Evolutionary conservation across 306 rosid genomes (phyloP).

Genomic region (Pyrus communis): DNA sequence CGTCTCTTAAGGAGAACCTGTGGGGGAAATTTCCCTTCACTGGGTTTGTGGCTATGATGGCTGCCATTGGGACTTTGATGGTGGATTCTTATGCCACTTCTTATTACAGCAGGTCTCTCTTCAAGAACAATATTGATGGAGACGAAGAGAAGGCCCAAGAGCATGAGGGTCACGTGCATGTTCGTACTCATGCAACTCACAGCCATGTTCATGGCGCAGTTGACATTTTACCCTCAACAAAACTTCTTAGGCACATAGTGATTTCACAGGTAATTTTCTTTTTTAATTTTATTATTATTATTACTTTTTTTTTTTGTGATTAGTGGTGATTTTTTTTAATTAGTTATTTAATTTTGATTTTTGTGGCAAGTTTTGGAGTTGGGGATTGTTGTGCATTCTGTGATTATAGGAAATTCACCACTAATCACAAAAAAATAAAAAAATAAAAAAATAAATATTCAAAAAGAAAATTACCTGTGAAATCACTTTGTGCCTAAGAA

Average conservation of each 20-base stretch:
- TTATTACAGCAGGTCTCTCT: constrained; percentile 29
- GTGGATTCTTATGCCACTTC: constrained; percentile 61
- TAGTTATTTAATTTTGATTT: background rate
- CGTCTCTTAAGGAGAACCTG: constrained; percentile 38
- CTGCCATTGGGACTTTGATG: constrained; percentile 70
- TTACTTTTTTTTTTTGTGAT: no score
- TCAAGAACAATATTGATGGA: background rate
- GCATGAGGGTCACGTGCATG: constrained; percentile 37
- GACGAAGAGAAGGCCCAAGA: constrained; percentile 30
- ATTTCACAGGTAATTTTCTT: constrained; percentile 50
- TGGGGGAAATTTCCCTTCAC: constrained; percentile 75
- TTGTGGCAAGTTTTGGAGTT: constrained; percentile 57
- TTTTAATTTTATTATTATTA: no score
- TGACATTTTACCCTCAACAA: background rate
- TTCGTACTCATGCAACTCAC: constrained; percentile 61
- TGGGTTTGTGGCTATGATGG: constrained; percentile 75
- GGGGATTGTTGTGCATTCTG: constrained; percentile 63
- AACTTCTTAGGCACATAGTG: constrained; percentile 64
- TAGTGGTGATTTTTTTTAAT: background rate
- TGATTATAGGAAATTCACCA: no score
- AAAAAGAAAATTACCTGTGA: constrained; percentile 41
- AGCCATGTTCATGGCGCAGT: constrained; percentile 58
- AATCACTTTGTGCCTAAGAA: constrained; percentile 62
- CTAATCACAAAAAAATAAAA: background rate
- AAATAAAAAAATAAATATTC: background rate